phyloP scores from a whole-genome alignment of 192 early-diverging fungal genomes.

The Coemansia sp. region DNA sequence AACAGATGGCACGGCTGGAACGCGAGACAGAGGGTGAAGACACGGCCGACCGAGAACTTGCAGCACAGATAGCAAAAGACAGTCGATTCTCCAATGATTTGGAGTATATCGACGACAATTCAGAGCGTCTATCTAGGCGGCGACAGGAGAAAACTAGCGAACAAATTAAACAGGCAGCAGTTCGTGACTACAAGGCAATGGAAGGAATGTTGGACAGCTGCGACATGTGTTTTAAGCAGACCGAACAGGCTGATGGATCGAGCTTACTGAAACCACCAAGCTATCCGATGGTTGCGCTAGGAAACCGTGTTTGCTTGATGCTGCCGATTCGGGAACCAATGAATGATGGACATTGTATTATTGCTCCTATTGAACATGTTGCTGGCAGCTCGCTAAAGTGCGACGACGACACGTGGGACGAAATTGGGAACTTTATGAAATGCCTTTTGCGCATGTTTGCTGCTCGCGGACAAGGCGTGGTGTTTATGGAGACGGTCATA shows the following conservation, averaged over 20 bases:
- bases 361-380: constrained; percentile 87
- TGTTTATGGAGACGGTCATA: constrained; percentile 93
- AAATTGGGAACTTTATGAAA: constrained; percentile 96
- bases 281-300: constrained; percentile 74
- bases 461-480: constrained; percentile 61
- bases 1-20: constrained; percentile 34
- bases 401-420: constrained; percentile 91
- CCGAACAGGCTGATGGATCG: constrained; percentile 22
- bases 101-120: constrained; percentile 92
- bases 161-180: constrained; percentile 64
- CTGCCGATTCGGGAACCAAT: constrained; percentile 74
- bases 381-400: constrained; percentile 75
- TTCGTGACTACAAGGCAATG: constrained; percentile 69
- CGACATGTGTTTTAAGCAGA: constrained; percentile 69
- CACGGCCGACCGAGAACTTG: constrained; percentile 16
- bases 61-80: constrained; percentile 46
- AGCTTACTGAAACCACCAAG: constrained; percentile 61
- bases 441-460: constrained; percentile 87
- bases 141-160: constrained; percentile 61
- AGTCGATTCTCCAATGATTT: constrained; percentile 60
- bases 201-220: constrained; percentile 59
- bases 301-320: constrained; percentile 74
- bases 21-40: constrained; percentile 30
- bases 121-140: constrained; percentile 69
- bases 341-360: constrained; percentile 83